Base-by-base conservation (phyloP, 2,329 filamentous ascomycete genomes). In the Aspergillus clavatus region DNA sequence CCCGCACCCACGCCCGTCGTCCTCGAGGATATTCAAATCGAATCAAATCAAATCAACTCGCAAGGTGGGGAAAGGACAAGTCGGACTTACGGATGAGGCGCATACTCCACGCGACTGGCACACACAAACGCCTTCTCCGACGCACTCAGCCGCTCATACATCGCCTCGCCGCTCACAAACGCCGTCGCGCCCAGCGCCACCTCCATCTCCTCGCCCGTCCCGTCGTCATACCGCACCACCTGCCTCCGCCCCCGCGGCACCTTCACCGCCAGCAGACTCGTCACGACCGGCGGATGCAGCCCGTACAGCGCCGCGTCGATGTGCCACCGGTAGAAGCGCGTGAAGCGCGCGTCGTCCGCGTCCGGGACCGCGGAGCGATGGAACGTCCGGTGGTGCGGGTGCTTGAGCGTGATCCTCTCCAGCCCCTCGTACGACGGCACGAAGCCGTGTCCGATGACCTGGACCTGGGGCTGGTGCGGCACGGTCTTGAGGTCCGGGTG, bases 401-500 rank as follows among this genome's bases (percentile, higher is more conserved):
- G 87, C 45, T 78, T 78, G 24, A 90, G 76, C 26, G 72, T 79
- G 51, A 89, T 77, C 60, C 89, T 74, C 53, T 76, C 68, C 7
- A 90, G 70, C 0, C 86, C 86, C 61, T 89, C 85, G 56, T 88
- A 89, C 24, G 79, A 76, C 1, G 76, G 63, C 1, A 90, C 76
- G 38, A 78, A 76, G 4, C 87, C 86, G 58, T 90, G 88, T 31
- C 86, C 86, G 49, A 90, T 89, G 43, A 89, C 82, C 59, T 90
- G 86, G 1, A 87, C 83, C 62, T 90, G 85, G 0, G 86, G 84
- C 62, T 90, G 86, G 55, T 87, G 82, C 0, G 86, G 86, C 33
- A 90, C 80, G 0, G 86, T 89, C 71, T 89, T 89, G 14, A 90
- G 74, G 56, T 90, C 87, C 0, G 86, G 86, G 60, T 89, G 85